Evolutionary conservation across 495 filamentous ascomycete genomes (phyloP).

Genomic region (Tuber brumale): DNA sequence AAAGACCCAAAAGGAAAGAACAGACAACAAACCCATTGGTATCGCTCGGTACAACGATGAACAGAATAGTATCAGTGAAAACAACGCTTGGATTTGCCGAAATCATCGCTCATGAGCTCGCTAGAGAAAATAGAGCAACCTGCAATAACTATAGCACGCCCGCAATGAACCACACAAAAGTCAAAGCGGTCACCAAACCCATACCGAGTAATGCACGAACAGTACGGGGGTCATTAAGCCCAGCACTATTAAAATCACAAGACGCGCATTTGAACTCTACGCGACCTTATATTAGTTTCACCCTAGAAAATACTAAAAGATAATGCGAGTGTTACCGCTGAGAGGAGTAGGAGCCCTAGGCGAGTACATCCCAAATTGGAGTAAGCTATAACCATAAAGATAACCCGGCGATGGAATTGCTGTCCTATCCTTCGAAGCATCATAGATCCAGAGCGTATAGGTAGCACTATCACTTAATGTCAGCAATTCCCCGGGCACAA

Average conservation of each 20-base stretch:
- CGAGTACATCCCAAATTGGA: constrained; percentile 76
- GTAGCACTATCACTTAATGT: constrained; percentile 47
- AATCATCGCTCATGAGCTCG: background rate
- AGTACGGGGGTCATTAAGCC: constrained; percentile 52
- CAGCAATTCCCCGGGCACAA: constrained; percentile 44
- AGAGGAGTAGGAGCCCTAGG: constrained; percentile 59
- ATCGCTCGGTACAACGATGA: background rate
- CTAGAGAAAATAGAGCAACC: background rate
- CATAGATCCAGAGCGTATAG: constrained; percentile 81
- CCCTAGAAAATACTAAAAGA: background rate
- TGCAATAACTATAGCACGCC: constrained; percentile 42
- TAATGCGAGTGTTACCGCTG: constrained; percentile 50
- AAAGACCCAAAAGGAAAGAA: constrained; percentile 22
- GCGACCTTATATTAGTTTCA: constrained; percentile 12
- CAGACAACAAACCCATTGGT: background rate
- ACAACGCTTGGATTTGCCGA: background rate
- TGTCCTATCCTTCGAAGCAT: constrained; percentile 57
- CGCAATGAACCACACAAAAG: constrained; percentile 83
- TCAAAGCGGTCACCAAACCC: constrained; percentile 65
- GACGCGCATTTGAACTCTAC: constrained; percentile 35
- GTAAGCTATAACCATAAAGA: constrained; percentile 56
- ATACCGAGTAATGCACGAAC: constrained; percentile 69
- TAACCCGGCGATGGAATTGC: constrained; percentile 65
- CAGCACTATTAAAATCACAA: constrained; percentile 49
- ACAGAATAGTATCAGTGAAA: background rate